Conservation (phyloP, 23 red algal species). For the Pyropia haitanensis region DNA sequence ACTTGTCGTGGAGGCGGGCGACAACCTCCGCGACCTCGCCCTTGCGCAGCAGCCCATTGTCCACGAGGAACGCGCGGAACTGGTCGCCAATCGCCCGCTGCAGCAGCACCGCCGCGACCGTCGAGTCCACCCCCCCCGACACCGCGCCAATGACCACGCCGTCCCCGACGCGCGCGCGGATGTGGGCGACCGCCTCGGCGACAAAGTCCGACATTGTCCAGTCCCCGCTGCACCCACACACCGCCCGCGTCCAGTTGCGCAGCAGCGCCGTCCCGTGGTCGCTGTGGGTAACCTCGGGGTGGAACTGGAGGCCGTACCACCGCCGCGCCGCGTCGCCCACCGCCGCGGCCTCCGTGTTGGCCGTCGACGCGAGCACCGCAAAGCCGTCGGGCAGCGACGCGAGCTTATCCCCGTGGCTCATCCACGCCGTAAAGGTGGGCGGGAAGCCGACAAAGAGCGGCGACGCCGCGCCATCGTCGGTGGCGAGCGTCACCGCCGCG, state of each 20-base stretch:
- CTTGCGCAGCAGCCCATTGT: constrained; percentile 90
- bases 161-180: constrained; percentile 51
- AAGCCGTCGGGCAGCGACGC: constrained; percentile 47
- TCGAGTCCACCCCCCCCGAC: constrained; percentile 94
- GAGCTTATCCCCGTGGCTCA: constrained; percentile 93
- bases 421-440: constrained; percentile 60
- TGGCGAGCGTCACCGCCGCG: constrained; percentile 33
- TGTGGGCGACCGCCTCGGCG: constrained; percentile 33
- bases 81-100: constrained; percentile 71
- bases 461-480: neutral
- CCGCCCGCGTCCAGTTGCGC: constrained; percentile 46
- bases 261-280: constrained; percentile 68
- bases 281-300: constrained; percentile 92
- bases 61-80: constrained; percentile 88
- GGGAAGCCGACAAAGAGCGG: constrained; percentile 50
- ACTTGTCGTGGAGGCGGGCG: constrained; percentile 35
- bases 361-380: constrained; percentile 44
- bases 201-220: constrained; percentile 87
- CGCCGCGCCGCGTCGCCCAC: constrained; percentile 29
- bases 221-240: constrained; percentile 77
- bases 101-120: constrained; percentile 85
- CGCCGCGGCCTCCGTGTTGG: constrained; percentile 66
- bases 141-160: constrained; percentile 88
- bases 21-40: constrained; percentile 72
- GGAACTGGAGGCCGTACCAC: constrained; percentile 88